These are phyloP conservation scores for Aquilaria malaccensis DNA, from an alignment of 345 rosid species.

Conservation along the genomic window DNA sequence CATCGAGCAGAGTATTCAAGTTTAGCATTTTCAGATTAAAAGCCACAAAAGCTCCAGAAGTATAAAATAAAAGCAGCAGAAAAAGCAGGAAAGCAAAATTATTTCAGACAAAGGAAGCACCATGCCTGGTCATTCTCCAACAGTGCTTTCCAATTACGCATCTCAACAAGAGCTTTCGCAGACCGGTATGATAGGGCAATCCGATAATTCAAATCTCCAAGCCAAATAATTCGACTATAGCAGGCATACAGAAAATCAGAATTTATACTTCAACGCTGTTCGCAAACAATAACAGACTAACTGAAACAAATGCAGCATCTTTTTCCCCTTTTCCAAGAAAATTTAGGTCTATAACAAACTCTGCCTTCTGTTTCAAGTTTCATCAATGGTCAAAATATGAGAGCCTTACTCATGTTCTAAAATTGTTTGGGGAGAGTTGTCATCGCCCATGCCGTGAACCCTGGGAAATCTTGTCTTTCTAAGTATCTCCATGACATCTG, in stretches of 20 bases:
- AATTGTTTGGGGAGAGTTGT: constrained; percentile 79
- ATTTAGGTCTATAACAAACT: background rate
- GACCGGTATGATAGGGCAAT: constrained; percentile 80
- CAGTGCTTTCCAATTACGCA: constrained; percentile 89
- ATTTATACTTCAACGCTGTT: background rate
- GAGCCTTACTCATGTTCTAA: constrained; percentile 73
- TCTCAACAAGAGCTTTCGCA: constrained; percentile 95
- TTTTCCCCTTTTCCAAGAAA: background rate
- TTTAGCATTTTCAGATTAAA: constrained; percentile 1
- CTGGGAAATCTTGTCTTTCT: constrained; percentile 92
- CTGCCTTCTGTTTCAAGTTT: no score
- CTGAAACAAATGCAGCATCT: background rate
- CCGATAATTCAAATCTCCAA: constrained; percentile 95
- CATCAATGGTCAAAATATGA: background rate
- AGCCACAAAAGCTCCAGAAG: background rate
- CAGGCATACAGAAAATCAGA: constrained; percentile 6
- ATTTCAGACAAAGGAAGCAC: constrained; percentile 6
- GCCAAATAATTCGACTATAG: constrained; percentile 87
- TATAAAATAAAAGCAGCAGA: background rate
- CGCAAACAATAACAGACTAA: background rate
- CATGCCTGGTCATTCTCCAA: constrained; percentile 92
- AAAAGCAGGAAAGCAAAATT: background rate
- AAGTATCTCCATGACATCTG: constrained; percentile 95
- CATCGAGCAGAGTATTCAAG: constrained; percentile 12
- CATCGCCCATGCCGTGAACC: constrained; percentile 52